Evolutionary conservation across 768 basidiomycete species (phyloP).

Genomic region (Trametes gibbosa): DNA sequence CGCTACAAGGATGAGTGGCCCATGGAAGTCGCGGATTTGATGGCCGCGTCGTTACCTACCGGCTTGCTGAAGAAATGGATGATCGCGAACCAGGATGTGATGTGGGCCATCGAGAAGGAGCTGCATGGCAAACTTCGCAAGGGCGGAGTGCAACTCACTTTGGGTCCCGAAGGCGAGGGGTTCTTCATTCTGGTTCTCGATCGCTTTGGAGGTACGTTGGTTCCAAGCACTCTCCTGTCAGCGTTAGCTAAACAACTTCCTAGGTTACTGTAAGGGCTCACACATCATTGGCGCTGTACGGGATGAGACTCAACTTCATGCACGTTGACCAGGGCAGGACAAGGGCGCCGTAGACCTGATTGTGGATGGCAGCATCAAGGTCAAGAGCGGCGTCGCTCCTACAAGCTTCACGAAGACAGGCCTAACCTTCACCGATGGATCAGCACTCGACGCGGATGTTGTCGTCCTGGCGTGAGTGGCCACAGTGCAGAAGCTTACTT

Average conservation of each 20-base stretch:
- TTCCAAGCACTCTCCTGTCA: not conserved
- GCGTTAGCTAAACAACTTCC: not conserved
- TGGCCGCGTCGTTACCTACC: conserved; percentile 24
- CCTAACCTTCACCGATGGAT: conserved; percentile 30
- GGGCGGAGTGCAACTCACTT: conserved; percentile 37
- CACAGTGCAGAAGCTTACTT: not conserved
- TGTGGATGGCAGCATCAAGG: conserved; percentile 18
- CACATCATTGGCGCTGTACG: not conserved
- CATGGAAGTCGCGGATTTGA: conserved; percentile 27
- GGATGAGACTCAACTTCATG: not conserved
- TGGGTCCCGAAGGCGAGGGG: conserved; percentile 36
- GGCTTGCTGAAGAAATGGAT: conserved; percentile 24
- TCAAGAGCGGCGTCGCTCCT: conserved; percentile 22
- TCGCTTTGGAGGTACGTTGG: conserved; percentile 32
- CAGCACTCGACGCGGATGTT: conserved; percentile 27
- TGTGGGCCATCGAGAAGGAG: conserved; percentile 31
- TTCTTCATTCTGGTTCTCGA: conserved; percentile 28
- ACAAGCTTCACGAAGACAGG: conserved; percentile 19
- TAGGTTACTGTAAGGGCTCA: conserved; percentile 4
- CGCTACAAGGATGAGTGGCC: conserved; percentile 23
- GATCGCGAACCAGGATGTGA: conserved; percentile 16
- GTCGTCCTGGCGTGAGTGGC: conserved; percentile 30
- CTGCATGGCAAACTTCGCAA: conserved; percentile 35
- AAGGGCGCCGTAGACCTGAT: conserved; percentile 24
- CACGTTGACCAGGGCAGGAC: conserved; percentile 16